Percentiles rank a stretch among this genome's conserved stretches.
These are phyloP conservation scores for Myxozyma lipomycoides DNA, from an alignment of 805 yeast genomes.

Conservation along the genomic window DNA sequence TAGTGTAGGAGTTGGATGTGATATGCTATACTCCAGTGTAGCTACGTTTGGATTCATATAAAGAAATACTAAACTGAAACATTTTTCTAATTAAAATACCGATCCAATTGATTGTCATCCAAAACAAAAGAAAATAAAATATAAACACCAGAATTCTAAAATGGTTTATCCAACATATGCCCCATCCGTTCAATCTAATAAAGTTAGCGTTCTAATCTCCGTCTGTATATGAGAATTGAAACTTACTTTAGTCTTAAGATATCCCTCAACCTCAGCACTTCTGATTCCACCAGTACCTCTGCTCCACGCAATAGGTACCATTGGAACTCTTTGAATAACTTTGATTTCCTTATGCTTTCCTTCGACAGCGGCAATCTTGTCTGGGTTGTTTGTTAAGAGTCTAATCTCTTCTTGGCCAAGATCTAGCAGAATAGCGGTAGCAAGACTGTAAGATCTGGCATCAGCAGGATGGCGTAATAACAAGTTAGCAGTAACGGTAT, in stretches of 20 bases:
- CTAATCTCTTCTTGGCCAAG: slow-evolving; percentile 68
- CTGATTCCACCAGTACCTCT: slow-evolving; percentile 62
- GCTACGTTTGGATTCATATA: no score
- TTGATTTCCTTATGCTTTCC: slow-evolving; percentile 69
- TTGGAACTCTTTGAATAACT: slow-evolving; percentile 87
- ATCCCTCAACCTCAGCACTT: slow-evolving; percentile 85
- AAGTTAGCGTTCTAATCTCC: slow-evolving; percentile 4
- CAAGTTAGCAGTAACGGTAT: slow-evolving; percentile 93
- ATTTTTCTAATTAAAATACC: no score
- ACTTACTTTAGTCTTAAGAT: slow-evolving; percentile 72
- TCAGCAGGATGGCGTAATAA: slow-evolving; percentile 95
- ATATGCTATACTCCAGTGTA: no score
- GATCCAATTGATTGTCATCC: no score
- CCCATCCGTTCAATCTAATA: slow-evolving; percentile 82
- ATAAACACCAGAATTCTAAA: no score
- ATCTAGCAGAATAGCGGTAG: slow-evolving; percentile 87
- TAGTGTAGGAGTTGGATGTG: no score
- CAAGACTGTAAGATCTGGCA: slow-evolving; percentile 88
- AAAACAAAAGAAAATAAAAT: no score
- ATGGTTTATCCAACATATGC: slow-evolving; percentile 57
- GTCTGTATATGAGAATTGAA: background rate
- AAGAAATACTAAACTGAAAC: no score
- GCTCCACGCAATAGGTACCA: slow-evolving; percentile 95
- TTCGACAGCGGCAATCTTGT: slow-evolving; percentile 90
- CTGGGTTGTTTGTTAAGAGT: slow-evolving; percentile 91